Percentiles rank a stretch among this genome's conserved stretches.
Evolutionary conservation across 257 asterid species (phyloP).

Genomic region (Ilex aquifolium): DNA sequence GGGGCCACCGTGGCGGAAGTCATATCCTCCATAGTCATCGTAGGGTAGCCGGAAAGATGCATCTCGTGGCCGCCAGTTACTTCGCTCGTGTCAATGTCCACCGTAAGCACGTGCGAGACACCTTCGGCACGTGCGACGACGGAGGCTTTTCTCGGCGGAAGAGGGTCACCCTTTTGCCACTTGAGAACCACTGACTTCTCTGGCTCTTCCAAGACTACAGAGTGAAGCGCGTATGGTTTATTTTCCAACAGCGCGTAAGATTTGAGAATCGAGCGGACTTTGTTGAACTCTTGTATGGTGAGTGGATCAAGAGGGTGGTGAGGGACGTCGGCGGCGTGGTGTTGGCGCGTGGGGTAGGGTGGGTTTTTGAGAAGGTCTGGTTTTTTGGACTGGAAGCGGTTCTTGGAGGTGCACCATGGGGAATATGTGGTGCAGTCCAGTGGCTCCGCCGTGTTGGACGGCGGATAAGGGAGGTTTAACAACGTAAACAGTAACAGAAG

Average conservation of each 20-base stretch:
- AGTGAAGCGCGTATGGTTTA: slow-evolving; percentile 58
- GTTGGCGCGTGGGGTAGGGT: slow-evolving; percentile 27
- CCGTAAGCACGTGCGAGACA: slow-evolving; percentile 46
- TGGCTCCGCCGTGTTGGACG: slow-evolving; percentile 19
- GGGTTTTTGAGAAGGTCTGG: slow-evolving; percentile 18
- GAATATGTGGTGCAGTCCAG: slow-evolving; percentile 45
- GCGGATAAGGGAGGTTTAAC: slow-evolving; percentile 46
- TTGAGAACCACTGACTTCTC: slow-evolving; percentile 44
- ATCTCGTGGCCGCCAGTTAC: slow-evolving; percentile 42
- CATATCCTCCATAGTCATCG: slow-evolving; percentile 90
- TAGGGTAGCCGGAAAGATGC: slow-evolving; percentile 61
- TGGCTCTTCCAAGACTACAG: slow-evolving; percentile 75
- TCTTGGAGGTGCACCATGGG: slow-evolving; percentile 52
- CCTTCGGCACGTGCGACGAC: slow-evolving; percentile 70
- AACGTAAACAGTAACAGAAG: slow-evolving; percentile 47
- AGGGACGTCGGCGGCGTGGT: slow-evolving; percentile 51
- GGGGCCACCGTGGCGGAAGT: slow-evolving; percentile 67
- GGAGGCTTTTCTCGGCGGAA: slow-evolving; percentile 66
- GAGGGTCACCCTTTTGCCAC: slow-evolving; percentile 59
- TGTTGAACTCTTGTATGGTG: slow-evolving; percentile 50
- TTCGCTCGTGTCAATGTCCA: slow-evolving; percentile 42
- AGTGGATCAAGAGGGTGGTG: slow-evolving; percentile 93
- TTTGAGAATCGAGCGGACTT: slow-evolving; percentile 28
- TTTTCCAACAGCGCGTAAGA: slow-evolving; percentile 30
- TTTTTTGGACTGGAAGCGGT: slow-evolving; percentile 32